Evolutionary conservation across 257 asterid genomes (phyloP).

Genomic region (Prunella vulgaris): DNA sequence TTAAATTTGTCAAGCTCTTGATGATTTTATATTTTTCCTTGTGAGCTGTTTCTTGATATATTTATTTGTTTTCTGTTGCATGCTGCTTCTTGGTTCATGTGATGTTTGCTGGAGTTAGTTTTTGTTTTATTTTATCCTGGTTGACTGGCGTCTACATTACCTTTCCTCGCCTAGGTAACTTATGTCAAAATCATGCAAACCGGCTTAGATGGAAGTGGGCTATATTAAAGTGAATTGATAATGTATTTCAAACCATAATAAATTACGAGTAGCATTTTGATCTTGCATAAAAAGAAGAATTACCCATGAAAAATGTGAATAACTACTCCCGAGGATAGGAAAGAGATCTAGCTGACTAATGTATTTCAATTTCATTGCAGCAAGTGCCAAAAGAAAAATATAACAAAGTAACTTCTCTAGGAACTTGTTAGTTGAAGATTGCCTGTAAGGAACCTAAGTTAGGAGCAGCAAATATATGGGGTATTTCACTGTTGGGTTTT

Average conservation of each 20-base stretch:
- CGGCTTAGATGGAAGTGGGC: background rate
- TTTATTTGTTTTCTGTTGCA: background rate
- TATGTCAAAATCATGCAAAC: background rate
- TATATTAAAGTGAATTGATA: background rate
- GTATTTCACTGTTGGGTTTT: background rate
- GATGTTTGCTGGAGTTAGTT: background rate
- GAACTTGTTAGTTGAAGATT: background rate
- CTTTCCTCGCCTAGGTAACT: background rate
- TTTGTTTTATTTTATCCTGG: background rate
- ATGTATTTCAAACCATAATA: background rate
- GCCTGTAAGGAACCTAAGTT: background rate
- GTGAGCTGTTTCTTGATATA: background rate
- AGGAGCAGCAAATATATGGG: background rate
- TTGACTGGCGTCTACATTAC: background rate
- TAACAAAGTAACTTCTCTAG: background rate
- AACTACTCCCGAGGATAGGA: background rate
- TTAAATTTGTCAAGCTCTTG: background rate
- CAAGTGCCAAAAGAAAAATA: background rate
- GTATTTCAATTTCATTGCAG: background rate
- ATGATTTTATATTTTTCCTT: background rate
- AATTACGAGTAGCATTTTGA: background rate
- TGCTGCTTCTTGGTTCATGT: background rate
- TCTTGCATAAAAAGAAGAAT: background rate
- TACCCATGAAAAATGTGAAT: background rate
- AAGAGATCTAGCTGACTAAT: background rate